These are phyloP conservation scores for Candida chilensis DNA, from an alignment of 805 yeast genomes.

Conservation along the genomic window DNA sequence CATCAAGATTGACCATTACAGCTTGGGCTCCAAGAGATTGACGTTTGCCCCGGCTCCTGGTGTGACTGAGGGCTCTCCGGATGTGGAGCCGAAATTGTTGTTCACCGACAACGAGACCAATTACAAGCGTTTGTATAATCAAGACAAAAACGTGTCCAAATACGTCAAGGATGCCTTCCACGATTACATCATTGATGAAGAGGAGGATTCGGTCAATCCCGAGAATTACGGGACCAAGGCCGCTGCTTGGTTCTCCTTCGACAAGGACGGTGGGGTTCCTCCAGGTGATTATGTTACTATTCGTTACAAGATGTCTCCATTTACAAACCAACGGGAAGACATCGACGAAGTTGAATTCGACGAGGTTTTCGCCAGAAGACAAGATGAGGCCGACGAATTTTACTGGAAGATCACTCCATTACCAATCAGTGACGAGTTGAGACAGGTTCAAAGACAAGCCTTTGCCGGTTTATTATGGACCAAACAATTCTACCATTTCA, in stretches of 20 bases:
- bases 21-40: constrained; percentile 57
- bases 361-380: constrained; percentile 55
- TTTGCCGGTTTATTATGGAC: constrained; percentile 93
- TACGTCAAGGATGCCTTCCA: constrained; percentile 90
- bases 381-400: constrained; percentile 86
- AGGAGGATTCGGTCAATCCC: constrained; percentile 60
- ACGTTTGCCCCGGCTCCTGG: constrained; percentile 85
- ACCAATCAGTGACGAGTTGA: constrained; percentile 70
- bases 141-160: constrained; percentile 44
- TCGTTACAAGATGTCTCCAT: constrained; percentile 51
- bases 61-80: constrained; percentile 41
- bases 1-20: constrained; percentile 55
- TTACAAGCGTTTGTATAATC: constrained; percentile 53
- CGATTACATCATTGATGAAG: constrained; percentile 61
- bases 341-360: constrained; percentile 74
- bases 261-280: constrained; percentile 69
- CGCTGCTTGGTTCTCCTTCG: constrained; percentile 77
- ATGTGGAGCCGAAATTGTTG: constrained; percentile 65
- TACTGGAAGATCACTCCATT: constrained; percentile 84
- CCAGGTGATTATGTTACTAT: constrained; percentile 83
- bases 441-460: constrained; percentile 86
- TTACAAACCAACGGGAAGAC: constrained; percentile 19
- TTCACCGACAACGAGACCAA: constrained; percentile 92
- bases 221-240: constrained; percentile 69
- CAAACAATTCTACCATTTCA: constrained; percentile 82